Evolutionary conservation across 1,284 basidiomycete genomes (phyloP), one percentile per base, ranked within the genome.

Genomic region (Pyrrhoderma noxium): DNA sequence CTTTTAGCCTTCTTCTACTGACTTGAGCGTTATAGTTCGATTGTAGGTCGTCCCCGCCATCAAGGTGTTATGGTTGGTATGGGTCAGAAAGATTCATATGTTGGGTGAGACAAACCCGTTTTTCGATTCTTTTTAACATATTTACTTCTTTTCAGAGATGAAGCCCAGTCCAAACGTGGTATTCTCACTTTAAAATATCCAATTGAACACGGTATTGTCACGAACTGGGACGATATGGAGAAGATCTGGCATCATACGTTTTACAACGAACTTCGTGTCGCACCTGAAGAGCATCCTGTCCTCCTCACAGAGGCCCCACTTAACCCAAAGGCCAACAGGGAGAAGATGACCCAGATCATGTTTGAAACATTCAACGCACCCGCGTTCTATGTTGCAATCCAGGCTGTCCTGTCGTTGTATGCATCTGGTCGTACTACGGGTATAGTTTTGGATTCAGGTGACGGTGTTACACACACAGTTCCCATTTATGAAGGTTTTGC

Each of bases 401-500:
- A 94, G 75, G 91, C 91, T 67, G 91, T 94, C 52, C 79, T 95
- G 37, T 93, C 91, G 31, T 80, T 94, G 49, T 94, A 93, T 72
- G 90, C 92, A 31, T 94, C 91, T 53, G 92, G 92, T 74, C 88
- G 91, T 73, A 82, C 80, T 37, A 95, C 91, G 46, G 91, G 96
- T 36, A 97, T 99, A 53, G 96, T 99, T 2, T 78, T 99, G 13
- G 96, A 99, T 66, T 98, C 96, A 2, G 96, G 96, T 9, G 96
- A 99, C 65, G 96, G 96, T 19, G 96, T 99, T 1, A 98, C 96
- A 18, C 96, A 99, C 60, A 93, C 96, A 2, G 96, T 99, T 2
- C 96, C 96, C 2, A 96, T 99, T 8, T 99, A 96, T 63, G 96
- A 99, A 66, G 96, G 93, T 73, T 97, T 95, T 79, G 80, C 94